These are phyloP conservation scores for Clarireedia hainanense DNA, from an alignment of 2,329 filamentous ascomycete species.

Conservation along the genomic window DNA sequence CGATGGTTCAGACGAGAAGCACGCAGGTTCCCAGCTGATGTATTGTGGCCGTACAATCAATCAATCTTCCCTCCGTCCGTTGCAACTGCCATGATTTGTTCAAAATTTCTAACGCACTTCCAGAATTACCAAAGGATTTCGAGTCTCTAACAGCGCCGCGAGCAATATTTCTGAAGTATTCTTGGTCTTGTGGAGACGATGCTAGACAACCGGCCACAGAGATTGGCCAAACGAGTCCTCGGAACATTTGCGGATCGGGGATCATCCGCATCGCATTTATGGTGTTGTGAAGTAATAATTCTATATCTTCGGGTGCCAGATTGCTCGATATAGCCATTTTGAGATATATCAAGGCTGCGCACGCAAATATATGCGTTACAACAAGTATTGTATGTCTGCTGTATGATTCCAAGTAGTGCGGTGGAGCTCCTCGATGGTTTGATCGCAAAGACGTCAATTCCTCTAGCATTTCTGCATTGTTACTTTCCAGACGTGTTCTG, in stretches of 20 bases:
- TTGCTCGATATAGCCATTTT: conserved; percentile 4
- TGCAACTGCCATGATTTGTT: conserved; percentile 15
- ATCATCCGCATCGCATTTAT: conserved; percentile 12
- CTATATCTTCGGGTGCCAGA: neutral
- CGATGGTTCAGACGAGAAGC: conserved; percentile 6
- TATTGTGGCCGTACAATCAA: conserved; percentile 10
- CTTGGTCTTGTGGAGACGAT: conserved; percentile 8
- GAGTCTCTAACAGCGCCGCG: conserved; percentile 5
- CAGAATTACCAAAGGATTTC: conserved; percentile 11
- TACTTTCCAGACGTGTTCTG: neutral
- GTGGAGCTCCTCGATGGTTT: neutral
- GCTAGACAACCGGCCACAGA: conserved; percentile 19
- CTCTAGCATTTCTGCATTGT: neutral
- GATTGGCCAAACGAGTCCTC: conserved; percentile 16
- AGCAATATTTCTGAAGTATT: conserved; percentile 11
- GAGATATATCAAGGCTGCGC: conserved; percentile 15
- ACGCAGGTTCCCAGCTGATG: conserved; percentile 8
- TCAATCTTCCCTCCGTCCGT: neutral
- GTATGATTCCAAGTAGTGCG: conserved; percentile 1
- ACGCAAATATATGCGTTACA: conserved; percentile 15
- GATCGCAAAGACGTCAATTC: neutral
- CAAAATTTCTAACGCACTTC: conserved; percentile 12
- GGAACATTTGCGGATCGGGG: conserved; percentile 10
- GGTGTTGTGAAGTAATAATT: conserved; percentile 3
- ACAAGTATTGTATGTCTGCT: conserved; percentile 7